A percentile compares a stretch with the other conserved stretches of the same genome.
phyloP scores from a whole-genome alignment of 768 basidiomycete genomes.

The Filobasidium floriforme region DNA sequence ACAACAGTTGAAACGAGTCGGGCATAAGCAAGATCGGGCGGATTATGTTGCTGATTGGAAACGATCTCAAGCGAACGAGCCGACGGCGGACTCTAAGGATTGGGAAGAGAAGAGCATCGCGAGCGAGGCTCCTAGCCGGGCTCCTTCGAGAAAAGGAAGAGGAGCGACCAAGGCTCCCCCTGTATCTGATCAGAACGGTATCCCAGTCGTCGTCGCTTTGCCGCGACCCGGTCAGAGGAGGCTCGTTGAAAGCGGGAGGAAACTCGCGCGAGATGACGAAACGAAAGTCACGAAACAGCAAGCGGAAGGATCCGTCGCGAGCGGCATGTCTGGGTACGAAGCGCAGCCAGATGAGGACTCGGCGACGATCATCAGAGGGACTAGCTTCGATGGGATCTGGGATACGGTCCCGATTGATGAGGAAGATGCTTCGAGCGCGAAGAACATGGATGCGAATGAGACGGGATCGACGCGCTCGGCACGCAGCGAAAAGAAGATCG shows the following conservation, averaged over 20 bases:
- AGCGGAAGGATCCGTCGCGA: not conserved
- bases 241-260: not conserved
- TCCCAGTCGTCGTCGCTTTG: not conserved
- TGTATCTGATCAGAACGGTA: not conserved
- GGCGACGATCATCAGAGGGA: not conserved
- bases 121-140: not conserved
- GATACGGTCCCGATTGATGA: slow-evolving; percentile 1
- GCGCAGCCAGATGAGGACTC: not conserved
- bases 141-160: not conserved
- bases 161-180: not conserved
- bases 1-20: slow-evolving; percentile 1
- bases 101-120: not conserved
- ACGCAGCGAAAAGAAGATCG: not conserved
- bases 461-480: too few species aligned
- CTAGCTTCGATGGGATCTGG: slow-evolving; percentile 5
- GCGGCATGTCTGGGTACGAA: not conserved
- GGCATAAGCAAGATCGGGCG: slow-evolving; percentile 8
- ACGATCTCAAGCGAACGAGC: slow-evolving; percentile 5
- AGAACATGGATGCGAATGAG: not conserved
- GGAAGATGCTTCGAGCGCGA: not conserved
- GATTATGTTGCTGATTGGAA: slow-evolving; percentile 10
- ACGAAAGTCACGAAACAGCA: not conserved
- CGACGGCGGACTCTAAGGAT: not conserved
- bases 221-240: not conserved
- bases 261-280: not conserved